These are phyloP conservation scores for Tardiomyces digboiensis DNA, from an alignment of 1,139 yeast species.

Conservation along the genomic window DNA sequence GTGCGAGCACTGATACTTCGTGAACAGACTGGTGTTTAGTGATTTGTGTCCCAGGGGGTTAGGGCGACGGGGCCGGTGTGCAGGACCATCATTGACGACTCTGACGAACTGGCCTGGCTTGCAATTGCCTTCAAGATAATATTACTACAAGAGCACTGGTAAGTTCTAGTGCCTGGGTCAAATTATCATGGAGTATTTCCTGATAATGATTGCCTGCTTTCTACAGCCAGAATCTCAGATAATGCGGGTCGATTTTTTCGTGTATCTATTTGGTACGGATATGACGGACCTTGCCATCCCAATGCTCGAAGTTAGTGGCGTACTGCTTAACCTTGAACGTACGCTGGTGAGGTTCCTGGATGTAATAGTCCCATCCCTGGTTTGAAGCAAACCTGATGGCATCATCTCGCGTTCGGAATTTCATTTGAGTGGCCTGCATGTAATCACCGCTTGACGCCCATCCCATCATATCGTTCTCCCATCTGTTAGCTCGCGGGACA, in stretches of 20 bases:
- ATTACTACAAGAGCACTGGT: too few relatives aligned
- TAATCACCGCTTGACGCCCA: constrained; percentile 75
- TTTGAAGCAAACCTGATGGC: constrained; percentile 75
- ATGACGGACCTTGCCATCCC: constrained; percentile 65
- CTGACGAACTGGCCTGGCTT: too few relatives aligned
- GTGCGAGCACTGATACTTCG: too few relatives aligned
- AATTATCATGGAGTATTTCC: too few relatives aligned
- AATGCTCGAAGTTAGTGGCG: constrained; percentile 61
- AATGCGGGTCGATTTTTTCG: too few relatives aligned
- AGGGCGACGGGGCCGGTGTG: too few relatives aligned
- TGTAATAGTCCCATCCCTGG: constrained; percentile 77
- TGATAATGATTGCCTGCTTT: neutral
- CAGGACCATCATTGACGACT: too few relatives aligned
- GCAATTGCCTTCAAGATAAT: too few relatives aligned
- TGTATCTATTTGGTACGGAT: constrained; percentile 65
- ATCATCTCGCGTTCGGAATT: constrained; percentile 65
- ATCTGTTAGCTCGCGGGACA: constrained; percentile 65
- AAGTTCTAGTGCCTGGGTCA: too few relatives aligned
- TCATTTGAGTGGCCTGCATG: constrained; percentile 80
- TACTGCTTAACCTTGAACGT: constrained; percentile 71
- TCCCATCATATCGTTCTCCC: constrained; percentile 89
- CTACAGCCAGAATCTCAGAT: neutral
- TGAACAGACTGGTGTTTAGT: too few relatives aligned
- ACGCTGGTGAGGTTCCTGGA: constrained; percentile 73
- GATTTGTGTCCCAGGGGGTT: too few relatives aligned